Conservation (phyloP, 768 basidiomycete genomes). For the Hygrophorus pudorinus region DNA sequence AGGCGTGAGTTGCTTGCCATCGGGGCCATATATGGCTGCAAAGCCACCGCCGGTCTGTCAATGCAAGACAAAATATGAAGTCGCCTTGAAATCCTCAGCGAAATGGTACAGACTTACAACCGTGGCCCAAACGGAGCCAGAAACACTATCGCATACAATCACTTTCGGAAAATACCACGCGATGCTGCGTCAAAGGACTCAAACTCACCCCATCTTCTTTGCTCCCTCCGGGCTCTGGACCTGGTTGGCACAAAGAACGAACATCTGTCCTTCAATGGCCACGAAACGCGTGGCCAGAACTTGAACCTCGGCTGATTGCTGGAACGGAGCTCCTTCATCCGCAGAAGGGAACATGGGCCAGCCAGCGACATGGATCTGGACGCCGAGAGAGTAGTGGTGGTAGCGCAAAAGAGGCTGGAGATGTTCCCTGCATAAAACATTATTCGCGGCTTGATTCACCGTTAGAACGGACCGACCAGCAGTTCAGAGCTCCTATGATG, state of each 20-base stretch:
- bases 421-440: background rate
- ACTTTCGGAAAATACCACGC: conserved; percentile 12
- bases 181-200: conserved; percentile 21
- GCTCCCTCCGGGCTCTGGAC: conserved; percentile 19
- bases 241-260: conserved; percentile 20
- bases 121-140: too few relatives aligned
- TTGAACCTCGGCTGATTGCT: conserved; percentile 20
- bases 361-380: conserved; percentile 20
- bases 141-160: too few relatives aligned
- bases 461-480: conserved; percentile 22
- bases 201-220: conserved; percentile 19
- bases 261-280: conserved; percentile 22
- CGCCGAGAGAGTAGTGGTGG: conserved; percentile 21
- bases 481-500: conserved; percentile 18
- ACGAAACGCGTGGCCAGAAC: conserved; percentile 21
- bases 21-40: conserved; percentile 20
- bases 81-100: conserved; percentile 7
- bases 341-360: conserved; percentile 20
- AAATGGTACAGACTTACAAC: too few relatives aligned
- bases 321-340: conserved; percentile 19
- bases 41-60: background rate
- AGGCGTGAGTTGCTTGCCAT: conserved; percentile 16
- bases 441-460: background rate
- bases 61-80: conserved; percentile 4
- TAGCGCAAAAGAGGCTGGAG: conserved; percentile 19